These are phyloP conservation scores for Adansonia grandidieri DNA, from an alignment of 441 rosid genomes.

Conservation along the genomic window DNA sequence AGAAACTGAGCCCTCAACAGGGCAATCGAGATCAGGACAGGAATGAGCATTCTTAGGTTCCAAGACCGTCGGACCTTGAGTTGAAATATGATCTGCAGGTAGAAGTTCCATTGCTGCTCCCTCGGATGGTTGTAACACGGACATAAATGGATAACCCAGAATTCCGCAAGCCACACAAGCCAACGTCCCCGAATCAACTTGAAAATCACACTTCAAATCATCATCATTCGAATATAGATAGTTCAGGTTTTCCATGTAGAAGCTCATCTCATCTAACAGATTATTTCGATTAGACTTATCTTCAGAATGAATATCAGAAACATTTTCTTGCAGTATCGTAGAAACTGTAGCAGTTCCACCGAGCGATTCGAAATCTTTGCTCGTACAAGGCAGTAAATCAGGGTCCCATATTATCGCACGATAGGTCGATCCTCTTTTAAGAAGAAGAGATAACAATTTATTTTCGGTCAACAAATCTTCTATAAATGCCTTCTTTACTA, in stretches of 20 bases:
- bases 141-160: conserved; percentile 98
- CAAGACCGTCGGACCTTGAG: conserved; percentile 31
- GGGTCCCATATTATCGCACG: conserved; percentile 83
- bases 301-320: conserved; percentile 45
- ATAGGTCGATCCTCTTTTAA: conserved; percentile 50
- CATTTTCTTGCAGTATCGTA: conserved; percentile 45
- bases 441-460: conserved; percentile 60
- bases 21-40: conserved; percentile 25
- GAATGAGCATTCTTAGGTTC: conserved; percentile 27
- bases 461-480: conserved; percentile 84
- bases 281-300: conserved; percentile 42
- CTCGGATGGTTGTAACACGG: conserved; percentile 79
- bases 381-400: conserved; percentile 68
- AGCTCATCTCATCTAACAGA: conserved; percentile 78
- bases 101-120: conserved; percentile 50
- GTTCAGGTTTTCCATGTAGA: conserved; percentile 81
- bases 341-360: conserved; percentile 36
- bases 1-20: conserved; percentile 37
- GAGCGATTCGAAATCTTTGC: conserved; percentile 52
- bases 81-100: conserved; percentile 32
- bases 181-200: conserved; percentile 86
- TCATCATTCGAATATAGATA: conserved; percentile 68
- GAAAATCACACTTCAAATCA: conserved; percentile 84
- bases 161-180: conserved; percentile 97
- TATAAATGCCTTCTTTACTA: conserved; percentile 89